phyloP scores from a whole-genome alignment of 257 asterid species.

The Asclepias syriaca region DNA sequence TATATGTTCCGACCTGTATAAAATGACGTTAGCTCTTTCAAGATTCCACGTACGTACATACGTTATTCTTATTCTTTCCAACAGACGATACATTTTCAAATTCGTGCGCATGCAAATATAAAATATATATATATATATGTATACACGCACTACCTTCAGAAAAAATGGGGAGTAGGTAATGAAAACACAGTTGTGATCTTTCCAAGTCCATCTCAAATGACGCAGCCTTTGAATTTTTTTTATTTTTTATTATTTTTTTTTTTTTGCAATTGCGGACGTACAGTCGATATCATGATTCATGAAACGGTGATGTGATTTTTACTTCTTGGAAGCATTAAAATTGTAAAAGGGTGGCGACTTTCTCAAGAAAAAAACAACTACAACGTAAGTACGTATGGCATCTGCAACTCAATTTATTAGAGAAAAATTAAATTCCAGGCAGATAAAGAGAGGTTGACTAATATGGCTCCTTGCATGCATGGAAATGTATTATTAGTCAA shows the following conservation, averaged over 20 bases:
- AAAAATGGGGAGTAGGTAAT: constrained; percentile 21
- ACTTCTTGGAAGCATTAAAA: constrained; percentile 2
- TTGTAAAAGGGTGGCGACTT: neutral
- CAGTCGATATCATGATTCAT: neutral
- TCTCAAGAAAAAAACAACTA: neutral
- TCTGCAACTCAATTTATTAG: neutral
- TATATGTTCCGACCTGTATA: neutral
- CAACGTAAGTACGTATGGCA: neutral
- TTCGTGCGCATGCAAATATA: constrained; percentile 6
- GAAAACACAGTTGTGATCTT: constrained; percentile 10
- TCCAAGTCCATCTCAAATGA: constrained; percentile 12
- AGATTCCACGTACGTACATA: neutral
- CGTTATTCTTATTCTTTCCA: neutral
- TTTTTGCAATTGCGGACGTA: neutral
- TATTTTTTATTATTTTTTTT: neutral
- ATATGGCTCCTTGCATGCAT: neutral
- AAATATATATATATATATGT: no score
- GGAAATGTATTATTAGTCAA: no score
- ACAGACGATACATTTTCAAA: neutral
- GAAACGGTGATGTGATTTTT: neutral
- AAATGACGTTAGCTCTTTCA: neutral
- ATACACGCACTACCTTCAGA: neutral
- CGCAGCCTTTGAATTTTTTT: neutral
- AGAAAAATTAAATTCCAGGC: neutral
- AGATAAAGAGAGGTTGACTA: neutral